Base-by-base conservation (phyloP, 495 filamentous ascomycete genomes). In the Tuber borchii region DNA sequence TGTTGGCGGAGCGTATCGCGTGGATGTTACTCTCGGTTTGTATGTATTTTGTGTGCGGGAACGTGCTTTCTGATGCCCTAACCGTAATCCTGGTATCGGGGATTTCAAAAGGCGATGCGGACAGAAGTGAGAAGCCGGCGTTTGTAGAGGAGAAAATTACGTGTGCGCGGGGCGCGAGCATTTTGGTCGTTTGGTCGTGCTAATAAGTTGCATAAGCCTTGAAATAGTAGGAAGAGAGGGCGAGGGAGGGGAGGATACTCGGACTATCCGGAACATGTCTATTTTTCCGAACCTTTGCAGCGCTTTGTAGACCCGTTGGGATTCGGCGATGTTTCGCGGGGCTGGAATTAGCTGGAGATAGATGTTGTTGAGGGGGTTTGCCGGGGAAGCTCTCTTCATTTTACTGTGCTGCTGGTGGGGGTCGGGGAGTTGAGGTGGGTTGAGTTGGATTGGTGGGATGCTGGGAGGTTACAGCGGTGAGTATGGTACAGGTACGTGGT, bases 241-340 rank as follows among this genome's bases (percentile, higher is more conserved):
- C 51, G 56, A 45, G 39, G 39, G 1, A 40, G 39, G 65, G 70
- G 71, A 16, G 82, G 84, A 34, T 85, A 93, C 92, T 80, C 88
- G 87, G 31, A 93, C 85, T 79, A 88, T 90, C 83, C 90, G 89
- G 85, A 93, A 97, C 77, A 90, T 89, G 37, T 89, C 88, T 14
- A 97, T 88, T 71, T 93, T 89, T 72, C 93, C 93, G 83, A 91
- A 92, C 81, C 87, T 87, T 83, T 93, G 90, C 39, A 97, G 84
- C 37, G 91, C 87, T 48, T 87, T 86, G 39, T 96, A 86, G 44
- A 97, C 86, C 43, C 90, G 87, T 71, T 90, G 89, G 69, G 91
- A 91, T 80, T 97, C 92, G 37, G 85, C 81, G n/a, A 97, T 85
- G 77, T 84, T 89, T 19, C 84, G 83, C 0, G 93, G 90, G 0